Conservation (phyloP, 73 alveolate species). For the Paraurostyla sp. region DNA sequence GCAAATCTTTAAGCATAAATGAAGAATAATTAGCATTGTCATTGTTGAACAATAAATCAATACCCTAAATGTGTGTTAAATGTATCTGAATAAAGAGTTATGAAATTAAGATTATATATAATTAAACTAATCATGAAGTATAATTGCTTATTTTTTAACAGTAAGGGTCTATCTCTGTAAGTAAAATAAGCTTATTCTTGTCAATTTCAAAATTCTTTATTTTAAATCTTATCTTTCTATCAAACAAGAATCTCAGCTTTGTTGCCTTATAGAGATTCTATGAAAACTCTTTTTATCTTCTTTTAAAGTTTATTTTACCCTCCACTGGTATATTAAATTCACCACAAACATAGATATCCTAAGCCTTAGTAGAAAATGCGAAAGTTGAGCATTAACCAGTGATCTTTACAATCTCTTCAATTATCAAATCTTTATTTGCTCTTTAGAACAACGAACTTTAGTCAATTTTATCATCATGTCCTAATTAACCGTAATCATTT, state of each 20-base stretch:
- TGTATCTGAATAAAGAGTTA: background rate
- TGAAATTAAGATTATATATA: background rate
- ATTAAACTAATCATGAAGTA: background rate
- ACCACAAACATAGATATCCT: background rate
- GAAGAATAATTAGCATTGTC: too few relatives aligned
- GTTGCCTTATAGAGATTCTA: background rate
- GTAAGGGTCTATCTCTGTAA: background rate
- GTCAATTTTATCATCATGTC: background rate
- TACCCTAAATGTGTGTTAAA: too few relatives aligned
- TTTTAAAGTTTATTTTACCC: background rate
- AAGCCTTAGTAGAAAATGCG: background rate
- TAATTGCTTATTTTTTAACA: background rate
- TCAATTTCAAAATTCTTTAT: background rate
- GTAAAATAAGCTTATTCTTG: background rate
- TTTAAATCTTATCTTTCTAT: background rate
- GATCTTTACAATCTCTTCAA: background rate
- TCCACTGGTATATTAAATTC: background rate
- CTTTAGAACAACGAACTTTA: background rate
- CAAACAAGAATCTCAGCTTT: background rate
- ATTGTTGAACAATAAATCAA: too few relatives aligned
- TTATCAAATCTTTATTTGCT: slow-evolving; percentile 11
- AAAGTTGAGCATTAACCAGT: background rate
- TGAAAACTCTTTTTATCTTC: background rate
- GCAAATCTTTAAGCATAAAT: too few relatives aligned
- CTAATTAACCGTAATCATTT: background rate